Percentiles rank a stretch among this genome's conserved stretches.
phyloP scores from a whole-genome alignment of 495 filamentous ascomycete species.

The Amniculicola lignicola region DNA sequence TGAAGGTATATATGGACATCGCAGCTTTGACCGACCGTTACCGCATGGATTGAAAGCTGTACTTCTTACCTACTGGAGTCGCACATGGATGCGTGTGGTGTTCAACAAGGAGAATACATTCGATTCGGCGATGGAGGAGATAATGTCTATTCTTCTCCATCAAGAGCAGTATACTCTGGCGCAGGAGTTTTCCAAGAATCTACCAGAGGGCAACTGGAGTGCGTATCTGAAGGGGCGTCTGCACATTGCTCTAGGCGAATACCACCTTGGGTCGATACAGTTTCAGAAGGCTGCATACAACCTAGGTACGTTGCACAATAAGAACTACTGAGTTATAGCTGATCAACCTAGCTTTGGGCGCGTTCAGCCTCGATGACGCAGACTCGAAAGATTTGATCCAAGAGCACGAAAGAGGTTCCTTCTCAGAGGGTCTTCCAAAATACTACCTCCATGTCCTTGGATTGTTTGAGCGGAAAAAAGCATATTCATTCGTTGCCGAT shows the following conservation, averaged over 20 bases:
- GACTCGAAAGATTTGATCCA: constrained; percentile 62
- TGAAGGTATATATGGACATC: constrained; percentile 28
- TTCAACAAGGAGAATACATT: constrained; percentile 30
- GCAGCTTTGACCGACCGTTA: constrained; percentile 9
- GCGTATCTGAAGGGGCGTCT: constrained; percentile 84
- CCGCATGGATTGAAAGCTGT: constrained; percentile 6
- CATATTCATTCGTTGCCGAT: constrained; percentile 74
- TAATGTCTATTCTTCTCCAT: constrained; percentile 53
- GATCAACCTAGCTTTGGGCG: constrained; percentile 25
- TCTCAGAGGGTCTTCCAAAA: constrained; percentile 71
- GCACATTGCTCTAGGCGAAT: constrained; percentile 67
- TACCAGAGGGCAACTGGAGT: constrained; percentile 54
- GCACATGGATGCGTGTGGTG: constrained; percentile 32
- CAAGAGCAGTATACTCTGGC: constrained; percentile 37
- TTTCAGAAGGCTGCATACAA: constrained; percentile 82
- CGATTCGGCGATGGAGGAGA: constrained; percentile 46
- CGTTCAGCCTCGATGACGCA: constrained; percentile 40
- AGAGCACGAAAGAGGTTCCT: constrained; percentile 65
- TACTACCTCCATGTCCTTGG: constrained; percentile 85
- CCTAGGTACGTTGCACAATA: constrained; percentile 60
- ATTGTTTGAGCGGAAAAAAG: constrained; percentile 73
- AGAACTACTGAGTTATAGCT: neutral
- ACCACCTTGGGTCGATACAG: constrained; percentile 65
- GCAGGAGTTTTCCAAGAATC: constrained; percentile 21
- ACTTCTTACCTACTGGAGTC: constrained; percentile 41